Evolutionary conservation across 345 rosid genomes (phyloP), one percentile per base, ranked within the genome.

Genomic region (Bruguiera gymnorhiza): DNA sequence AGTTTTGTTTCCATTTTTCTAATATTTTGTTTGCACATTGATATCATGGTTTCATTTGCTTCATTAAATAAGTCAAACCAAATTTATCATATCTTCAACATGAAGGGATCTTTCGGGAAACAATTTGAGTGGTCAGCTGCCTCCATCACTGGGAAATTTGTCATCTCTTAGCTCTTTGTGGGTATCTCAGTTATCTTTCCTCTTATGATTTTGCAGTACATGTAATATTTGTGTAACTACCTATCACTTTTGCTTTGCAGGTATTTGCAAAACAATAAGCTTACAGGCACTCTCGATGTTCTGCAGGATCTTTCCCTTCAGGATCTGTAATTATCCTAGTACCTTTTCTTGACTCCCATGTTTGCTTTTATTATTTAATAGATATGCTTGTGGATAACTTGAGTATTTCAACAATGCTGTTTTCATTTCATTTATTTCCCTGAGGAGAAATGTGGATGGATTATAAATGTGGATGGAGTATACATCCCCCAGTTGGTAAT

Each of bases 41-140:
- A 43, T 57, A 61, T 58, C 67, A 46, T 65, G 57, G 62, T 24
- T 24, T 24, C 24, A 24, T 0, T 24, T 24, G 24, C 24, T 24
- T 24, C 24, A 0, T 24, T 24, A 24, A 24, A 24, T 24, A 24
- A 24, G 0, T 24, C 24, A 24, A 24, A 24, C 24, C 24, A 24
- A 24, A 24, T 24, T 24, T 24, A 24, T 24, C 24, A 24, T 24
- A 24, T 24, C 24, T 24, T 24, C 24, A 24, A 24, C 24, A 24
- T 85, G 79, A 83, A 92, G 97, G 81, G 96, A 95, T 73, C 67
- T 95, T 63, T 88, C 99, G 0, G 82, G 78, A 69, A 90, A 95
- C 78, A 86, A 84, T 71, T 81, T 95, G 75, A 83, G 74, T 31
- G 96, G 87, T 59, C 83, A 69, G 68, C 78, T 95, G 71, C 98